Conservation (phyloP, 2,329 filamentous ascomycete species). For the Scedosporium boydii region DNA sequence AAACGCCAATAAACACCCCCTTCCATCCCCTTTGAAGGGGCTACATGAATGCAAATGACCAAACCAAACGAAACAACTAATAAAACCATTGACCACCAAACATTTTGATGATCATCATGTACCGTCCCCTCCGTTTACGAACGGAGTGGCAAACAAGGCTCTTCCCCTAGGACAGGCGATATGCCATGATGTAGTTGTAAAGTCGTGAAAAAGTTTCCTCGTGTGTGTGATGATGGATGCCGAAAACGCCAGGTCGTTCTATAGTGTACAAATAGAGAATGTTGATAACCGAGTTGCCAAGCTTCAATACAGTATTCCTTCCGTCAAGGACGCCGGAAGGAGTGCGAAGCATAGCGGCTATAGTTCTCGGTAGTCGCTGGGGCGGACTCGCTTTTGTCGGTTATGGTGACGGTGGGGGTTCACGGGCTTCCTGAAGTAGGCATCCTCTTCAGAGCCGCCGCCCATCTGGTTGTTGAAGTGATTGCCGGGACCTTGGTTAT, state of each 20-base stretch:
- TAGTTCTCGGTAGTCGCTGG: slow-evolving; percentile 84
- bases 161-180: background rate
- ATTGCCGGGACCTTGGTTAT: slow-evolving; percentile 11
- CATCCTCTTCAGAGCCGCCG: slow-evolving; percentile 56
- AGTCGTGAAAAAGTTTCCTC: background rate
- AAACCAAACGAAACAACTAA: background rate
- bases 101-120: background rate
- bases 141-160: background rate
- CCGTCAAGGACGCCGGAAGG: too few relatives aligned
- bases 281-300: too few relatives aligned
- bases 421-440: slow-evolving; percentile 91
- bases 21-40: background rate
- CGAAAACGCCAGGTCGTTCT: background rate
- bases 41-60: background rate
- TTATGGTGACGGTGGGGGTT: slow-evolving; percentile 89
- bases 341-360: slow-evolving; percentile 23
- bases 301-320: too few relatives aligned
- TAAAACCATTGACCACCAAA: background rate
- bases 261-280: background rate
- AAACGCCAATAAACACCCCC: background rate
- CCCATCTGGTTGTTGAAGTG: slow-evolving; percentile 33
- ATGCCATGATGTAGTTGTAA: background rate
- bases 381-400: slow-evolving; percentile 66
- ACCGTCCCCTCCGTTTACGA: background rate
- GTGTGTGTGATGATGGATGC: background rate